Percentiles rank a stretch among this genome's conserved stretches.
Evolutionary conservation across 1,284 basidiomycete species (phyloP).

Genomic region (Dichomitus squalens): DNA sequence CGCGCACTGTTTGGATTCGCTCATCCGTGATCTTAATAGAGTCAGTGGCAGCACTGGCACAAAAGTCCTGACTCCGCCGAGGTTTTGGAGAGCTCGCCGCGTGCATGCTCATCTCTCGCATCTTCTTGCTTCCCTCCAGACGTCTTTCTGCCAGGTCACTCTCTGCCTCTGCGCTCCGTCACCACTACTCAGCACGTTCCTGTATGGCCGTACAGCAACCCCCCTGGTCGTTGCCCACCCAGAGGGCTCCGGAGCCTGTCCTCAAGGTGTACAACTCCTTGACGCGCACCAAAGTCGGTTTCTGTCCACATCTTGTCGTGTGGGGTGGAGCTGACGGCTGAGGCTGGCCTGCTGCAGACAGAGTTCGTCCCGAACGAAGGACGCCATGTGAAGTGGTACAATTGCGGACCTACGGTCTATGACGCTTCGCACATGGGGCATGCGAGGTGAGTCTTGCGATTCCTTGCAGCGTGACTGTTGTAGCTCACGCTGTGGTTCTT

Average conservation of each 20-base stretch:
- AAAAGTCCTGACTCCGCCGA: conserved; percentile 5
- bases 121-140: conserved; percentile 2
- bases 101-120: conserved; percentile 7
- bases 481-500: background rate
- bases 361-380: conserved; percentile 84
- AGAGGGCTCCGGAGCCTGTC: conserved; percentile 55
- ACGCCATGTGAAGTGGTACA: conserved; percentile 97
- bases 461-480: background rate
- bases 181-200: conserved; percentile 1
- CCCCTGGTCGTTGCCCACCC: conserved; percentile 55
- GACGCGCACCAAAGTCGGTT: conserved; percentile 83
- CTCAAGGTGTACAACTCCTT: conserved; percentile 95
- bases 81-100: background rate
- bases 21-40: background rate
- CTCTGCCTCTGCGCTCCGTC: conserved; percentile 4
- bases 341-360: conserved; percentile 47
- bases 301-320: conserved; percentile 7
- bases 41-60: conserved; percentile 3
- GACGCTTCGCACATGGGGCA: conserved; percentile 99
- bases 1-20: background rate
- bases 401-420: conserved; percentile 99
- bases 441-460: conserved; percentile 68
- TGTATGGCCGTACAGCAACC: conserved; percentile 50
- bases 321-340: conserved; percentile 8
- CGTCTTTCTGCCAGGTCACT: background rate